Evolutionary conservation across 805 yeast species (phyloP).

Genomic region (Candida quercuum): DNA sequence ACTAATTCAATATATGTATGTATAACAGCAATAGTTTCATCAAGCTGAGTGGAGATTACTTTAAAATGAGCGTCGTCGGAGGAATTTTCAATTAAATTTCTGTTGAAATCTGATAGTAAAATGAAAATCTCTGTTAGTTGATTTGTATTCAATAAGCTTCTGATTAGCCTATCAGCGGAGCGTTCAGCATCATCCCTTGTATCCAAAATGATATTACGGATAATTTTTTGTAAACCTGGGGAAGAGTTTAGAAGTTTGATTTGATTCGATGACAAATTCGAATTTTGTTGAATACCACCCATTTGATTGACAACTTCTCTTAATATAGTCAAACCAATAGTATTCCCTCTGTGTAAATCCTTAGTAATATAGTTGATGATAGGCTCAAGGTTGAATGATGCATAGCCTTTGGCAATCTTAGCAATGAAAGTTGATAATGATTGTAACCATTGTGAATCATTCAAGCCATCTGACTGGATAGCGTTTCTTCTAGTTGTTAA

Average conservation of each 20-base stretch:
- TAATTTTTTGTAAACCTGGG: constrained; percentile 45
- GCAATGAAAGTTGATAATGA: constrained; percentile 79
- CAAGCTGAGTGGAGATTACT: constrained; percentile 64
- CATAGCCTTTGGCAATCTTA: constrained; percentile 52
- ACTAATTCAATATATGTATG: constrained; percentile 60
- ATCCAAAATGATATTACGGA: constrained; percentile 48
- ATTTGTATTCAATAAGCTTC: constrained; percentile 36
- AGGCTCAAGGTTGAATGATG: constrained; percentile 53
- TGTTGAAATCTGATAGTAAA: constrained; percentile 46
- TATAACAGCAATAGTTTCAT: constrained; percentile 63
- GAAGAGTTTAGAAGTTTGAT: constrained; percentile 64
- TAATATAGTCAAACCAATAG: constrained; percentile 56
- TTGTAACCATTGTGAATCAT: constrained; percentile 80
- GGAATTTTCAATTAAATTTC: constrained; percentile 31
- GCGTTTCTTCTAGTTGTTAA: constrained; percentile 64
- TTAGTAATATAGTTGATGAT: constrained; percentile 55
- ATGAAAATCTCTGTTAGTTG: constrained; percentile 61
- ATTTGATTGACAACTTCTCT: constrained; percentile 62
- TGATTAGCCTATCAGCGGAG: constrained; percentile 48
- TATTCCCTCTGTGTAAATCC: constrained; percentile 55
- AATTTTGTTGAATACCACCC: constrained; percentile 73
- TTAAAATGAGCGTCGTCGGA: constrained; percentile 49
- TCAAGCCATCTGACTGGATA: constrained; percentile 73
- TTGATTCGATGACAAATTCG: constrained; percentile 63
- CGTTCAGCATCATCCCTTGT: constrained; percentile 40